Conservation (phyloP, 1,284 basidiomycete species). For the Boletus subluridellus region DNA sequence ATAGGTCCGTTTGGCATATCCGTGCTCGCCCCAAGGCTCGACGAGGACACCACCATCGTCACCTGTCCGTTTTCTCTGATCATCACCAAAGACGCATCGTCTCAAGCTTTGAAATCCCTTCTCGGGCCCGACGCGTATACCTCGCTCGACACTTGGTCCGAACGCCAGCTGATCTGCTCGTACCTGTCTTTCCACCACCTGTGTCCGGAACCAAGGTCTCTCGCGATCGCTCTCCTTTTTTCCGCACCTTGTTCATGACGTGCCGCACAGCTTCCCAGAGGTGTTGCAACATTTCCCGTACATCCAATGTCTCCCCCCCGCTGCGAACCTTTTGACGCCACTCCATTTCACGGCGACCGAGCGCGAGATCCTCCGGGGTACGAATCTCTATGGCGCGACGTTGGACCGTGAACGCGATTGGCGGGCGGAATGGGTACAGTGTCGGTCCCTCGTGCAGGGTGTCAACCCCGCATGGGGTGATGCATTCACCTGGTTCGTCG, state of each 20-base stretch:
- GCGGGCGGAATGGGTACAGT: slow-evolving; percentile 57
- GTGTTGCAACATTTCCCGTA: slow-evolving; percentile 59
- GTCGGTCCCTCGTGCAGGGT: slow-evolving; percentile 40
- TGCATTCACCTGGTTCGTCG: slow-evolving; percentile 64
- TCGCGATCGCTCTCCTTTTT: slow-evolving; percentile 5
- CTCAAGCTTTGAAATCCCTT: slow-evolving; percentile 42
- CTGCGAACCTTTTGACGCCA: slow-evolving; percentile 62
- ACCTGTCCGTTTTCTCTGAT: slow-evolving; percentile 73
- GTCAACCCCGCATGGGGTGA: slow-evolving; percentile 45
- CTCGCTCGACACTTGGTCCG: slow-evolving; percentile 49
- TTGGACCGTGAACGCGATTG: slow-evolving; percentile 58
- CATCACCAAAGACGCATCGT: slow-evolving; percentile 58
- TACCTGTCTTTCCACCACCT: slow-evolving; percentile 75
- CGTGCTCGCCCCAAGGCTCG: slow-evolving; percentile 52
- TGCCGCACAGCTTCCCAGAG: slow-evolving; percentile 16
- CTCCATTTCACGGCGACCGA: slow-evolving; percentile 70
- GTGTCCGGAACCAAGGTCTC: slow-evolving; percentile 32
- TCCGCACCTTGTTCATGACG: slow-evolving; percentile 30
- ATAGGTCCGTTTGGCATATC: slow-evolving; percentile 54
- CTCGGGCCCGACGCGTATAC: slow-evolving; percentile 28
- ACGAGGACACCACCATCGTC: slow-evolving; percentile 55
- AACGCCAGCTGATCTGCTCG: slow-evolving; percentile 66
- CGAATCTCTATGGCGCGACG: slow-evolving; percentile 75
- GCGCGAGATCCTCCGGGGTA: slow-evolving; percentile 63
- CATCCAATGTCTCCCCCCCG: slow-evolving; percentile 60